Conservation (phyloP, 163 green algal species). For the Chlamydomonas reinhardtii region DNA sequence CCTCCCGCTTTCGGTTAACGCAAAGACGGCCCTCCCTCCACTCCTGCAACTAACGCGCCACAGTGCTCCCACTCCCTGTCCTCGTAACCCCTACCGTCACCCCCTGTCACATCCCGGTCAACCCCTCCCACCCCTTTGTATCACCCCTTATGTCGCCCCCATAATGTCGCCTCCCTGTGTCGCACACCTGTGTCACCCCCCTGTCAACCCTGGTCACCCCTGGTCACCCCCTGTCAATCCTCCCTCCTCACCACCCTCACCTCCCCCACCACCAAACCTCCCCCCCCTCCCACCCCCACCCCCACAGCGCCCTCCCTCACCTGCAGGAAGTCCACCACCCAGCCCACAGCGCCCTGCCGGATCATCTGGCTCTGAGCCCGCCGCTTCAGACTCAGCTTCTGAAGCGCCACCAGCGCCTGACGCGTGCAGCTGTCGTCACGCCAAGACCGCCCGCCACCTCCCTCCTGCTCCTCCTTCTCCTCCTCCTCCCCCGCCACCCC, state of each 20-base stretch:
- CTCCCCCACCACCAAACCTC: neutral
- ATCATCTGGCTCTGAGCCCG: slow-evolving; percentile 51
- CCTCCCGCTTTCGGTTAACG: too few relatives aligned
- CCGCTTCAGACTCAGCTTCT: slow-evolving; percentile 54
- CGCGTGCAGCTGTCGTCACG: neutral
- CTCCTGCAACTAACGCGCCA: too few relatives aligned
- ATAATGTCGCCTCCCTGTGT: too few relatives aligned
- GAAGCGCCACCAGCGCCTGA: slow-evolving; percentile 49
- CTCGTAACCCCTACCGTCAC: too few relatives aligned
- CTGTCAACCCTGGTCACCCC: neutral
- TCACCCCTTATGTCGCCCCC: too few relatives aligned
- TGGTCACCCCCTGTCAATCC: neutral
- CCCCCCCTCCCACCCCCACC: neutral
- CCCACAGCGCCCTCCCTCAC: neutral
- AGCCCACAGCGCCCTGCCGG: slow-evolving; percentile 41
- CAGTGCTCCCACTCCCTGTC: too few relatives aligned
- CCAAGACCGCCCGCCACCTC: neutral
- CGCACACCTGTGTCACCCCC: too few relatives aligned
- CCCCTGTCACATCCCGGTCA: too few relatives aligned
- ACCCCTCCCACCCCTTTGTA: too few relatives aligned
- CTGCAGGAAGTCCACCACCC: slow-evolving; percentile 50
- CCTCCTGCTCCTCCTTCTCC: neutral
- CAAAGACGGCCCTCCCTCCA: too few relatives aligned
- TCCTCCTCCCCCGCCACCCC: neutral
- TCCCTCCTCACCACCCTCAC: neutral